A percentile compares a stretch with the other conserved stretches of the same genome.
phyloP scores from a whole-genome alignment of 2,329 filamentous ascomycete genomes.

The Talaromyces verruculosus region DNA sequence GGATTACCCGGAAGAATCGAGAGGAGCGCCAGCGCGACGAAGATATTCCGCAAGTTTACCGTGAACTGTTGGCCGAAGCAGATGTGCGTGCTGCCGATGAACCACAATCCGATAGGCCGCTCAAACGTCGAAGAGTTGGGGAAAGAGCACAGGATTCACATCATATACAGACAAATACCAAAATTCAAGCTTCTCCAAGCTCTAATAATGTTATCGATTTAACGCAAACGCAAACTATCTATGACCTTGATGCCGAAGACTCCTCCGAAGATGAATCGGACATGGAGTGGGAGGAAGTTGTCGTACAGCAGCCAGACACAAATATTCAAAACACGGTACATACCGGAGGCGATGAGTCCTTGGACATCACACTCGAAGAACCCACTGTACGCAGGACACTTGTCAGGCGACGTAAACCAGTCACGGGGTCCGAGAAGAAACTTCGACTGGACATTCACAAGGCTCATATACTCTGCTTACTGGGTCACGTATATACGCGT shows the following conservation, averaged over 20 bases:
- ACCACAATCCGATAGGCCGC: conserved; percentile 29
- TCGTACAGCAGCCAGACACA: conserved; percentile 40
- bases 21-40: conserved; percentile 21
- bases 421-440: conserved; percentile 58
- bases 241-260: conserved; percentile 43
- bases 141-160: conserved; percentile 29
- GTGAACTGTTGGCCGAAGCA: conserved; percentile 45
- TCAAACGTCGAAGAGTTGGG: conserved; percentile 42
- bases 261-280: conserved; percentile 57
- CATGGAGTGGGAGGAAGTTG: conserved; percentile 47
- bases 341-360: conserved; percentile 27
- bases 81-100: conserved; percentile 34
- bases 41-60: conserved; percentile 41
- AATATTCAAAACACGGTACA: conserved; percentile 25
- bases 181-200: background rate
- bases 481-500: conserved; percentile 72
- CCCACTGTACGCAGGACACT: conserved; percentile 29
- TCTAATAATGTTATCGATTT: conserved; percentile 19
- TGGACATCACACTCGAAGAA: conserved; percentile 42
- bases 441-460: conserved; percentile 78
- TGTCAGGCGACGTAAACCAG: conserved; percentile 49
- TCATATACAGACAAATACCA: conserved; percentile 16
- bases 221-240: conserved; percentile 34
- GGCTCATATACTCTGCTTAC: conserved; percentile 76
- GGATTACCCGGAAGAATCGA: conserved; percentile 19